Evolutionary conservation across 2,329 filamentous ascomycete species (phyloP).

Genomic region (Apiospora kogelbergensis): DNA sequence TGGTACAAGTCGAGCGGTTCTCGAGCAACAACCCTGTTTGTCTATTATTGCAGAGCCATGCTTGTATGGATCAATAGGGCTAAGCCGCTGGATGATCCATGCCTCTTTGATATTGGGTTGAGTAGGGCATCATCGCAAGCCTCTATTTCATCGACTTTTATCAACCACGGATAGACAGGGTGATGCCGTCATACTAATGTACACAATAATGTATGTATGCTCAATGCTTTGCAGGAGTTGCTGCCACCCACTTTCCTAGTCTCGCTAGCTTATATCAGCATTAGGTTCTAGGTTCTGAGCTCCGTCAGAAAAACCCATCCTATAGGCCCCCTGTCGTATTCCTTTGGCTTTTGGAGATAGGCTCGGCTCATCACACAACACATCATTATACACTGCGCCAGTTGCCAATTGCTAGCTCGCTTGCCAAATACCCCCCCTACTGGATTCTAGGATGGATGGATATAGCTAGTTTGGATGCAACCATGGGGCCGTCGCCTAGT

Average conservation of each 20-base stretch:
- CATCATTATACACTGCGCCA: not conserved
- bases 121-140: not conserved
- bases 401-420: not conserved
- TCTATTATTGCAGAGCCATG: not conserved
- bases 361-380: not conserved
- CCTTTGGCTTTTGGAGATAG: not conserved
- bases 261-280: not conserved
- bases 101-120: not conserved
- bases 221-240: not conserved
- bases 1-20: not conserved
- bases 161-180: not conserved
- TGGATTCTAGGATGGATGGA: not conserved
- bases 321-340: not conserved
- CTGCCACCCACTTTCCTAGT: not conserved
- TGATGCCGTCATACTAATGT: not conserved
- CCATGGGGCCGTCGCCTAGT: conserved; percentile 3
- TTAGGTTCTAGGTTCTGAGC: not conserved
- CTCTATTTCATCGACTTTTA: not conserved
- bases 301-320: not conserved
- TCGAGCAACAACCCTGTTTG: not conserved
- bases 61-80: not conserved
- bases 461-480: not conserved
- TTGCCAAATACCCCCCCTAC: conserved; percentile 22
- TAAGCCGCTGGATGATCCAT: conserved; percentile 3
- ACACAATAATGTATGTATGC: not conserved